Evolutionary conservation across 805 yeast genomes (phyloP), one percentile per base, ranked within the genome.

Genomic region (Nakazawaea anatomiae): DNA sequence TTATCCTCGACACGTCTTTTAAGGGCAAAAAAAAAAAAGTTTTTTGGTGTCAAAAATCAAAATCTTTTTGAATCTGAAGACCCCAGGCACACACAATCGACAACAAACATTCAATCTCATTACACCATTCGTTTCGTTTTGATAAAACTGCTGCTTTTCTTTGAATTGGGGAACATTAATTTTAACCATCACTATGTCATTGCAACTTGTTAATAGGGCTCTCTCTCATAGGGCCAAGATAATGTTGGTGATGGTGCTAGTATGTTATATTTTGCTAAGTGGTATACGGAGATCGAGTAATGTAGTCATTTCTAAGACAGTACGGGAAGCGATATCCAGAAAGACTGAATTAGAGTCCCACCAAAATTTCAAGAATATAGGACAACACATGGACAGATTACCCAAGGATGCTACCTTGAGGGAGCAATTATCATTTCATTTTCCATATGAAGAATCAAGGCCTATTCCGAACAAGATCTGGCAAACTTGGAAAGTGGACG

Each of bases 401-500:
- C 57, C 62, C 5, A 11, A 14, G 1, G 48, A 51, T 11, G 51
- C 64, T 4, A 54, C 68, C 7, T 51, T 74, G 44, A 64, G 86
- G 42, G 82, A 79, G 40, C 89, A 87, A 62, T 72, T 91, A 54
- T 74, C 85, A 18, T 81, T 67, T 62, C 77, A 85, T 57, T 87
- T 80, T 62, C 96, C 97, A 0, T 92, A 91, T 67, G 85, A 85
- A 54, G 71, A 82, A 1, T 53, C 69, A 4, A 71, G 76, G 34
- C 79, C 79, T 32, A 79, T 90, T 52, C 95, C 97, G 0, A 86
- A 83, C 25, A 79, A 79, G 57, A 81, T 92, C 40, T 92, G 97
- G 96, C 98, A 92, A 68, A 83, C 96, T 1, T 92, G 97, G 97
- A 92, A 90, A 67, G 82, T 76, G 45, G 81, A 80, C 14, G 60